Conservation (phyloP, 257 asterid genomes). For the Nicotiana sylvestris region DNA sequence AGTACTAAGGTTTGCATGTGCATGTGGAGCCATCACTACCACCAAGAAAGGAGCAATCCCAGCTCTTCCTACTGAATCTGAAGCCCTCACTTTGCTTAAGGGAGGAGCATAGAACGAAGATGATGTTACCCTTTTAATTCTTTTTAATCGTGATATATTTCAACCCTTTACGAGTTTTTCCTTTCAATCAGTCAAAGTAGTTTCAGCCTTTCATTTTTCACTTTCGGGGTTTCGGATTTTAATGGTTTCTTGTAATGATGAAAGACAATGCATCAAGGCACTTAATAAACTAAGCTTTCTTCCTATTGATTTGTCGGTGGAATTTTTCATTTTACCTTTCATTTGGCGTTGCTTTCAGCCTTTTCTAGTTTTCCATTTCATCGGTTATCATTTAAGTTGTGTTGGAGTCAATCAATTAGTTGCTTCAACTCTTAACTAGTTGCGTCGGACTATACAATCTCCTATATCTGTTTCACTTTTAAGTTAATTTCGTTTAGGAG, state of each 20-base stretch:
- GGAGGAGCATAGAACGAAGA: slow-evolving; percentile 2
- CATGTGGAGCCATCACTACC: slow-evolving; percentile 96
- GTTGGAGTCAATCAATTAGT: too few species aligned
- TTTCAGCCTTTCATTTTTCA: not conserved
- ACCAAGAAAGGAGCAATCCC: slow-evolving; percentile 97
- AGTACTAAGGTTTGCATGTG: slow-evolving; percentile 71
- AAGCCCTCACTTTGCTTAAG: slow-evolving; percentile 39
- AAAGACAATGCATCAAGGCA: not conserved
- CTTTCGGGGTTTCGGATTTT: not conserved
- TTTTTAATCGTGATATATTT: not conserved
- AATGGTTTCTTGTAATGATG: not conserved
- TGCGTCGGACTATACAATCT: too few species aligned
- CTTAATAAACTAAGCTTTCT: slow-evolving; percentile 5
- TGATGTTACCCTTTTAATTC: not conserved
- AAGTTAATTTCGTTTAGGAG: too few species aligned
- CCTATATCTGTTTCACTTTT: too few species aligned
- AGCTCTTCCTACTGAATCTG: slow-evolving; percentile 69
- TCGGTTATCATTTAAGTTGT: too few species aligned
- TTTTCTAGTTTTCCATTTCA: too few species aligned
- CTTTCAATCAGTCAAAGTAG: not conserved
- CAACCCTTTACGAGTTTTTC: not conserved
- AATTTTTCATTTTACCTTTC: not conserved
- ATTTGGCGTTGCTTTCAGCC: not conserved
- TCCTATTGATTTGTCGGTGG: not conserved
- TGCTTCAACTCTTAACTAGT: too few species aligned